Evolutionary conservation across 352 stramenopile species (phyloP), one percentile per base, ranked within the genome.

Genomic region (Globisporangium sylvaticum): DNA sequence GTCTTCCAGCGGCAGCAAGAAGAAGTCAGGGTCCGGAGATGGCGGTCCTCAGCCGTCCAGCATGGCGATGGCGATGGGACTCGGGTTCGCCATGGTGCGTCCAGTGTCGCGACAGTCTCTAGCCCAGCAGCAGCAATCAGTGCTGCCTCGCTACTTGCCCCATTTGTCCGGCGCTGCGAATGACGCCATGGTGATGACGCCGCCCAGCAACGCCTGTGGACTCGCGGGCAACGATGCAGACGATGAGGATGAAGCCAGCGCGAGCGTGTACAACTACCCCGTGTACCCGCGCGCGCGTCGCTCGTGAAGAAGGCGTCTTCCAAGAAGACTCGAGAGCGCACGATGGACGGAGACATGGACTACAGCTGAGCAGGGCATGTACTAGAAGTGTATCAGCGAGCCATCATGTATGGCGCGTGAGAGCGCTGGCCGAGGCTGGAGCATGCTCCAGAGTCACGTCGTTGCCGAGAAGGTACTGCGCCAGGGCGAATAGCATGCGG

Each of bases 251-350:
- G 71, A 70, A 12, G 62, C 58, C 2, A 64, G 65, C 14, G 53
- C 56, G 0, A 64, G 76, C 31, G 78, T 87, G 48, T 88, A 89
- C 77, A 87, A 90, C 65, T 89, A 81, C 60, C 74, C 75, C 4
- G 72, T 89, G 46, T 87, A 88, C 55, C 64, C 76, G 12, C 76
- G 74, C 76, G 74, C 9, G 64, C 72, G 24, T 70, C 62, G 9
- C 73, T 76, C 24, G 55, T 69, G 7, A 84, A 83, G 46, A 83
- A 83, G 44, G 70, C 78, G 10, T 71, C 75, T n/a, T 72, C 75
- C 4, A 90, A 87, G 62, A 88, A 90, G 50, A 58, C 64, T 4
- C 61, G 79, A 57, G 81, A 84, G 48, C 77, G 75, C 31, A 54
- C 50, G 4, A 24, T 77, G 25, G 79, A 83, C 29, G 80, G 86